Evolutionary conservation across 345 rosid genomes (phyloP).

Genomic region (Corymbia maculata): DNA sequence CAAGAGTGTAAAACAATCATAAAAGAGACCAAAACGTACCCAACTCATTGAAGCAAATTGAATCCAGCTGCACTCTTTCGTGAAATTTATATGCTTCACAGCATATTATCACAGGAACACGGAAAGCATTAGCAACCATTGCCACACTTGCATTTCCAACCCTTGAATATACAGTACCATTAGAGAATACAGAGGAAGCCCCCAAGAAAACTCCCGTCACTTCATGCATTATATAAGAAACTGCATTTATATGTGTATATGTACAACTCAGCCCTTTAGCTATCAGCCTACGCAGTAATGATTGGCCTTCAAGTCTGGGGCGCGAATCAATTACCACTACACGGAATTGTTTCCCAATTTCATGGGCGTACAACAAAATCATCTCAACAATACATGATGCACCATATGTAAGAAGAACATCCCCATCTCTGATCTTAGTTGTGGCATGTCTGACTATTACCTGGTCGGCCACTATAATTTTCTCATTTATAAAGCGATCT

Average conservation of each 20-base stretch:
- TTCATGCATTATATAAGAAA: conserved; percentile 94
- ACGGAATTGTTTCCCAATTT: conserved; percentile 74
- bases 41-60: conserved; percentile 90
- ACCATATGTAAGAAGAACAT: conserved; percentile 86
- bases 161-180: conserved; percentile 91
- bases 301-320: conserved; percentile 90
- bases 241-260: conserved; percentile 85
- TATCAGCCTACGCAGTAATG: conserved; percentile 73
- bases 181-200: conserved; percentile 86
- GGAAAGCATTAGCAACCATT: conserved; percentile 84
- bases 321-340: conserved; percentile 91
- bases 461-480: conserved; percentile 63
- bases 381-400: conserved; percentile 81
- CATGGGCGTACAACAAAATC: conserved; percentile 81
- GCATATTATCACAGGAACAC: conserved; percentile 81
- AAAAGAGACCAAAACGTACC: conserved; percentile 34
- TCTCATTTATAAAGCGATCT: conserved; percentile 74
- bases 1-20: neutral
- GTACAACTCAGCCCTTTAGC: conserved; percentile 73
- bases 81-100: conserved; percentile 97
- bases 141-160: conserved; percentile 95
- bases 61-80: conserved; percentile 91
- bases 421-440: conserved; percentile 85
- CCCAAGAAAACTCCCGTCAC: conserved; percentile 87
- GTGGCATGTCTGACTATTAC: conserved; percentile 81